Conservation (phyloP, 768 basidiomycete species). For the Tulasnella sp. region DNA sequence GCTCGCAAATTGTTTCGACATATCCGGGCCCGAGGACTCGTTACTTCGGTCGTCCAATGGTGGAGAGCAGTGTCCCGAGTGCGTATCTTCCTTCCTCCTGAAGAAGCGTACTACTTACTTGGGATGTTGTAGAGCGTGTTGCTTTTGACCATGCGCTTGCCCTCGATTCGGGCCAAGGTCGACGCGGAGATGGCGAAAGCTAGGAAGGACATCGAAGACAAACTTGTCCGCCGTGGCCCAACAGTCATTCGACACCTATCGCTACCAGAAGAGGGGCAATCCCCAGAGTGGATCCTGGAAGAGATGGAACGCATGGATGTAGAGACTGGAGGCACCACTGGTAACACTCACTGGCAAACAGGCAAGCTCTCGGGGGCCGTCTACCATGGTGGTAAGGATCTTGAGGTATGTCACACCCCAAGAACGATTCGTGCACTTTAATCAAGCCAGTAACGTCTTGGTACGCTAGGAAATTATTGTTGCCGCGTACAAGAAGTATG, state of each 20-base stretch:
- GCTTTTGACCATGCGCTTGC: slow-evolving; percentile 62
- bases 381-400: slow-evolving; percentile 53
- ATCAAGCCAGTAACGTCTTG: not conserved
- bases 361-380: slow-evolving; percentile 85
- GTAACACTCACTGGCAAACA: slow-evolving; percentile 55
- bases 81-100: slow-evolving; percentile 37
- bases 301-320: slow-evolving; percentile 83
- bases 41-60: slow-evolving; percentile 54
- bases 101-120: not conserved
- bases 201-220: slow-evolving; percentile 64
- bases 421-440: not conserved
- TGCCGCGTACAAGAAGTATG: slow-evolving; percentile 78
- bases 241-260: slow-evolving; percentile 66
- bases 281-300: slow-evolving; percentile 70
- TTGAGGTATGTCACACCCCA: slow-evolving; percentile 30
- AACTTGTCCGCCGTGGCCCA: slow-evolving; percentile 66
- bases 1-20: slow-evolving; percentile 61
- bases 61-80: slow-evolving; percentile 61
- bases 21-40: slow-evolving; percentile 63
- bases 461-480: slow-evolving; percentile 63
- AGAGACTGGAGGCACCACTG: slow-evolving; percentile 46
- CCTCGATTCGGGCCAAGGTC: slow-evolving; percentile 62
- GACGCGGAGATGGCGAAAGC: slow-evolving; percentile 61
- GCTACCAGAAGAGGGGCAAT: slow-evolving; percentile 66
- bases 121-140: slow-evolving; percentile 53